Base-by-base conservation (phyloP, 345 rosid species). In the Arabidopsis suecica region DNA sequence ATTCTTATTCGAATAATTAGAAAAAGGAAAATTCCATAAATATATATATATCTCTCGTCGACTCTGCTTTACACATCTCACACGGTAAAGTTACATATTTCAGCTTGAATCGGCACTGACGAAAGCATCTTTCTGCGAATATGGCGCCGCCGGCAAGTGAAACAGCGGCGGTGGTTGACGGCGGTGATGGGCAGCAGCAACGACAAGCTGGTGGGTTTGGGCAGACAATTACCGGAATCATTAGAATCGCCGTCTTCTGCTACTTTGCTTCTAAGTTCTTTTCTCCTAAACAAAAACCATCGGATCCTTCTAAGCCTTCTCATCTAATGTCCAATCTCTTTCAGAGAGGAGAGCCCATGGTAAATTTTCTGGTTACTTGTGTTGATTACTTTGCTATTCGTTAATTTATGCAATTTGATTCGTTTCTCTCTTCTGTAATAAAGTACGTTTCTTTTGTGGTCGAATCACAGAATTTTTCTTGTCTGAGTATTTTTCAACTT, bases 261-360 rank as follows among this genome's bases (percentile, higher is more conserved):
- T 91, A 88, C 79, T 91, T 91, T 62, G 96, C 90, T 70, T 89
- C 99, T 38, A 91, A 88, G 66, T 88, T 94, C 83, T 88, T 94
- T 82, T 48, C 96, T 51, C 93, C 99, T 5, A 95, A 90, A 80
- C 82, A 62, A 53, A 77, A 77, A 60, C 86, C 92, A 1, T 30
- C 74, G 34, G 95, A 88, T 42, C 90, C 96, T 36, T 63, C 96
- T 50, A 68, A 83, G 28, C 71, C 93, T 34, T 54, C 83, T 36
- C 80, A 37, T 8, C 88, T 89, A 65, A 82, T 77, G 81, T 82
- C 91, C 78, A 95, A 92, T 80, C 84, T 90, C 80, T 90, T 95
- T 87, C 91, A 88, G 9, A 88, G 82, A 51, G 97, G 88, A 75
- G 98, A 95, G 44, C 65, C 87, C 56, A 51, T 95, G 89, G 99